Evolutionary conservation across 805 yeast genomes (phyloP), one percentile per base, ranked within the genome.

Genomic region (Cephaloascus albidus): DNA sequence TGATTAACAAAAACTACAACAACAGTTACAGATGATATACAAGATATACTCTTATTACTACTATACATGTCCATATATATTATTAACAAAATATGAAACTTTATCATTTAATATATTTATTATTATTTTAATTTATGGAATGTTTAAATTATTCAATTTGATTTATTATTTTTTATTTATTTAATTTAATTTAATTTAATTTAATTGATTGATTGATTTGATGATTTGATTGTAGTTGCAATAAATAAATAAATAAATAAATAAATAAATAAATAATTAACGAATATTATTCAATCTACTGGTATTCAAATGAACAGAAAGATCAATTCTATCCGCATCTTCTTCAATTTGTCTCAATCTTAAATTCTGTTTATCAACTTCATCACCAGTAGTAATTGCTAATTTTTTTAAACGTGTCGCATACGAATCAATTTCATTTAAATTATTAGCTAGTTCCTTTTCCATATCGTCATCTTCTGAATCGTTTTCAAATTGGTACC

Each of bases 381-480:
- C 97, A 26, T 74, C 74, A 39, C 86, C 78, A 54, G 86, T 78
- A 3, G 85, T 68, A 41, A 70, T 54, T 2, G 97, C 96, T 39
- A 85, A 68, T 45, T 69, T 74, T 55, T 78, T 81, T 60, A 90
- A 72, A 43, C 88, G 77, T 40, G 71, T 70, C 26, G 95, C 76
- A 42, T 81, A 74, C 33, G 70, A 70, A 10, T 75, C 72, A 37
- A 93, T 83, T 55, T 82, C 86, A 50, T 85, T 89, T 58, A 90
- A 65, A 52, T 93, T 93, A 45, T 74, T 63, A 39, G 88, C 89
- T 48, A 88, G 76, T 58, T 89, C 96, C 45, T 81, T 75, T 55
- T 90, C 97, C 76, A 87, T 76, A 48, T 81, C 93, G 51, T 88
- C 95, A 58, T 93, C 97, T 56, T 90, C 97, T 37, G 79, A 78